These are phyloP conservation scores for Sphaerulina vaccinii DNA, from an alignment of 2,329 filamentous ascomycete species.

Conservation along the genomic window DNA sequence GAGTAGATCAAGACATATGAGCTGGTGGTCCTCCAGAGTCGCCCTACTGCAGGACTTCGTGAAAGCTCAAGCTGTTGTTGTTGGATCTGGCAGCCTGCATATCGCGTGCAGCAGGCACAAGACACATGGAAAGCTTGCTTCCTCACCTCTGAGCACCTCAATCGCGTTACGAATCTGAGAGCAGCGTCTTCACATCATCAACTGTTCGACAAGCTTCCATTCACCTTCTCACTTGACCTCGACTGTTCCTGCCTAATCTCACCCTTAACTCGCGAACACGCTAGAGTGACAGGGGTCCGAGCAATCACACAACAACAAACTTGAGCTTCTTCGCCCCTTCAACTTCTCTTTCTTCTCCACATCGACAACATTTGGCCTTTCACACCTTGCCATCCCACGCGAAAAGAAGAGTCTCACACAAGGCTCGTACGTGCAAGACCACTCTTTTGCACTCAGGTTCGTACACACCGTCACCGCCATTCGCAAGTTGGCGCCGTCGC, in stretches of 20 bases:
- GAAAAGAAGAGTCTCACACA: neutral
- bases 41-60: no score
- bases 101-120: neutral
- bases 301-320: neutral
- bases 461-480: neutral
- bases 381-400: neutral
- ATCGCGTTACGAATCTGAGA: no score
- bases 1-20: no score
- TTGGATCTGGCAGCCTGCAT: neutral
- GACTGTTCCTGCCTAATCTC: no score
- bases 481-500: neutral
- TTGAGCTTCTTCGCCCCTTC: neutral
- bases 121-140: no score
- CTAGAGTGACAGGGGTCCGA: no score
- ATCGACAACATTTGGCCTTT: neutral
- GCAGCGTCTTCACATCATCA: no score
- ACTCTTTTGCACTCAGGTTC: neutral
- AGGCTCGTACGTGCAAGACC: neutral
- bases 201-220: no score
- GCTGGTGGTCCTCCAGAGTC: no score
- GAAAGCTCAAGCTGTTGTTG: neutral
- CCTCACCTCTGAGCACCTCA: neutral
- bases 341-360: neutral
- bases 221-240: no score
- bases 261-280: no score